Conservation (phyloP, 2,329 filamentous ascomycete species). For the Fusarium caatingaense region DNA sequence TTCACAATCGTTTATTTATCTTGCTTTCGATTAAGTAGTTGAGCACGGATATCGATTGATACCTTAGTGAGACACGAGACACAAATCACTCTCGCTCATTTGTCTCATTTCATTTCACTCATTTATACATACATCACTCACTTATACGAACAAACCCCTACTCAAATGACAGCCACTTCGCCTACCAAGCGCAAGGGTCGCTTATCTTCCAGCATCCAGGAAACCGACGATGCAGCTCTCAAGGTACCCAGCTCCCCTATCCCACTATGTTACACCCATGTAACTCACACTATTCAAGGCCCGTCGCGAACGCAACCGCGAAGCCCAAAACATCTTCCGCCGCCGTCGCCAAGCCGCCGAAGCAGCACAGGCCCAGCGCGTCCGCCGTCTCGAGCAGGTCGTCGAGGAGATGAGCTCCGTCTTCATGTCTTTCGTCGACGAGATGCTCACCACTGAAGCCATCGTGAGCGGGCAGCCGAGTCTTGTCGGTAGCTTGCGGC, state of each 20-base stretch:
- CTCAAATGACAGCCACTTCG: conserved; percentile 22
- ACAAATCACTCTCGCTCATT: neutral
- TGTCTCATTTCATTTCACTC: neutral
- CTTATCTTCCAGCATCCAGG: conserved; percentile 28
- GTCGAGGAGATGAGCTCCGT: conserved; percentile 48
- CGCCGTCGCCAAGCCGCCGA: conserved; percentile 46
- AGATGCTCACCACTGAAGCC: conserved; percentile 44
- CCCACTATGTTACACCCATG: neutral
- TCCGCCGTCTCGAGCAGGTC: conserved; percentile 44
- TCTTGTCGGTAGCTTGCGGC: conserved; percentile 36
- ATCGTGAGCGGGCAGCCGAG: conserved; percentile 35
- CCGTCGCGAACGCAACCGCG: conserved; percentile 46
- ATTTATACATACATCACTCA: conserved; percentile 2
- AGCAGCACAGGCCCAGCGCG: conserved; percentile 42
- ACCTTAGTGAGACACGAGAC: neutral
- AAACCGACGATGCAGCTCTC: conserved; percentile 43
- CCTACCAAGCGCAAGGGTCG: conserved; percentile 40
- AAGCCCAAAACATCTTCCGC: conserved; percentile 48
- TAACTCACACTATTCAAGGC: conserved; percentile 35
- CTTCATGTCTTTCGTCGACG: conserved; percentile 46
- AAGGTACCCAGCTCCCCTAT: conserved; percentile 25
- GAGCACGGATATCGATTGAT: no score
- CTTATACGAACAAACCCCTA: neutral
- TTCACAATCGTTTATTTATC: neutral
- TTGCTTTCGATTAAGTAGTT: neutral